These are phyloP conservation scores for Boechera stricta DNA, from an alignment of 345 rosid genomes.

Conservation along the genomic window DNA sequence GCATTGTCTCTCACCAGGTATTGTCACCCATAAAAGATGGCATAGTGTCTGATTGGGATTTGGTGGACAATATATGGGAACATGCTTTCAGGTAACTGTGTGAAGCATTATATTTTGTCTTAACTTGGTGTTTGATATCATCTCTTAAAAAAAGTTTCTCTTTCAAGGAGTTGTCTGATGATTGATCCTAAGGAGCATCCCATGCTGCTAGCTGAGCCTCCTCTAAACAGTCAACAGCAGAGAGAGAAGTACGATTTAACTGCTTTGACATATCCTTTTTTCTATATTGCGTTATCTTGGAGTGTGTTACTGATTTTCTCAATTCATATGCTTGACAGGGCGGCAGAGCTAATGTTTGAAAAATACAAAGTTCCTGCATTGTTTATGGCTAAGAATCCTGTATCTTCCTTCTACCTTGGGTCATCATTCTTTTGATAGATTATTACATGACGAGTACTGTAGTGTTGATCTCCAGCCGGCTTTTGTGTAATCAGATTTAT, in stretches of 20 bases:
- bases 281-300: constrained; percentile 4
- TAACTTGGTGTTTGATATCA: constrained; percentile 9
- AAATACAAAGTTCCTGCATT: constrained; percentile 96
- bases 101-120: constrained; percentile 11
- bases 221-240: constrained; percentile 84
- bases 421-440: background rate
- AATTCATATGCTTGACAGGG: constrained; percentile 57
- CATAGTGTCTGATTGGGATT: constrained; percentile 91
- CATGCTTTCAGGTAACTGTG: constrained; percentile 79
- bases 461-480: background rate
- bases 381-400: constrained; percentile 98
- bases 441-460: background rate
- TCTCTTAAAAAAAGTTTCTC: constrained; percentile 4
- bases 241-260: constrained; percentile 72
- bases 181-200: constrained; percentile 99
- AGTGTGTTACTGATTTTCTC: constrained; percentile 37
- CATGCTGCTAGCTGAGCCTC: constrained; percentile 97
- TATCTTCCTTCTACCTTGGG: constrained; percentile 47
- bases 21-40: constrained; percentile 94
- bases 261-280: background rate
- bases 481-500: constrained; percentile 18
- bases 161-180: constrained; percentile 76
- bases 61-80: constrained; percentile 95
- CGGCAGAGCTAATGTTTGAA: constrained; percentile 96
- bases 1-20: constrained; percentile 52